phyloP scores from a whole-genome alignment of 176 grass and related monocot species.

The Leersia perrieri region DNA sequence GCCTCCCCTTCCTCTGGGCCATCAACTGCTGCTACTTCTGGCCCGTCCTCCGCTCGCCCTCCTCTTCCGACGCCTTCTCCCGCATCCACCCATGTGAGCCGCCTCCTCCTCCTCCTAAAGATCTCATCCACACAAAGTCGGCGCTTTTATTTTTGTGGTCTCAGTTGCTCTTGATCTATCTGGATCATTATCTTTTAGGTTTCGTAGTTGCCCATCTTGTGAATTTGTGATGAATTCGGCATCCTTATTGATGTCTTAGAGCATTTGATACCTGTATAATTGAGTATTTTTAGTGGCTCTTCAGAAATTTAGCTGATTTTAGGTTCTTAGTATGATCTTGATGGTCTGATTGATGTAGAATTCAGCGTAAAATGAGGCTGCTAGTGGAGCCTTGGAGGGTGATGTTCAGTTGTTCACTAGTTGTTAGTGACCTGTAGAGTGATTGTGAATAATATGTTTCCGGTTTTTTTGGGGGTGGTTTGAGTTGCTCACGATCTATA shows the following conservation, averaged over 20 bases:
- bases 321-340: not conserved
- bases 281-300: not conserved
- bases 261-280: too few species aligned
- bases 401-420: not conserved
- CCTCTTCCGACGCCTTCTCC: slow-evolving; percentile 42
- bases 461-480: too few species aligned
- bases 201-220: not conserved
- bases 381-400: not conserved
- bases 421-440: too few species aligned
- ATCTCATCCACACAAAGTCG: too few species aligned
- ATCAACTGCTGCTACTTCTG: slow-evolving; percentile 98
- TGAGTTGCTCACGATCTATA: not conserved
- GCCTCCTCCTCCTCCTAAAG: not conserved
- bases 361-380: not conserved
- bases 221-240: not conserved
- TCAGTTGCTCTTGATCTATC: not conserved
- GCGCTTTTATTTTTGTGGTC: not conserved
- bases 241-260: not conserved
- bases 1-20: slow-evolving; percentile 92
- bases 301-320: not conserved
- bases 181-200: not conserved
- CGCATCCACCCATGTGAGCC: slow-evolving; percentile 75
- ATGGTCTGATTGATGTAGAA: not conserved
- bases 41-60: slow-evolving; percentile 62
- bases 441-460: not conserved